Percentiles rank a stretch among this genome's conserved stretches.
phyloP scores from a whole-genome alignment of 495 filamentous ascomycete genomes.

The Aspergillus avenaceus region DNA sequence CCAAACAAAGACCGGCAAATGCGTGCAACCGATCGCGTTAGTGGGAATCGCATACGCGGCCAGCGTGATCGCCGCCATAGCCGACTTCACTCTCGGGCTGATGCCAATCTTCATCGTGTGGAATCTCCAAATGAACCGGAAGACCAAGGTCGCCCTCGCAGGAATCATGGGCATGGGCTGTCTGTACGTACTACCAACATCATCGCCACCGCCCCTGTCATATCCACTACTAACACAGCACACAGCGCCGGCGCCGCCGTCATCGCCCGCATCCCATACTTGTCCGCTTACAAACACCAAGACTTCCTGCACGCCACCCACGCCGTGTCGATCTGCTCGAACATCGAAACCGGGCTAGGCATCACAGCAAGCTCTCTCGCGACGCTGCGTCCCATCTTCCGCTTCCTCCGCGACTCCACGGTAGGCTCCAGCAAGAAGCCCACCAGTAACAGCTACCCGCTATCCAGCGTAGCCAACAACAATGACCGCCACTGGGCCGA shows the following conservation, averaged over 20 bases:
- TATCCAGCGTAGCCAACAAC: neutral
- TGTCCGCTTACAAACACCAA: neutral
- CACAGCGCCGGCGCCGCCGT: neutral
- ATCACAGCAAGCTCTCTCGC: neutral
- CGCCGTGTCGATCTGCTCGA: neutral
- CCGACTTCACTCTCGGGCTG: neutral
- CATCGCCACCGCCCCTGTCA: too few species aligned
- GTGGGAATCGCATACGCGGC: neutral
- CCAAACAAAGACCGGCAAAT: neutral
- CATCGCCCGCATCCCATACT: neutral
- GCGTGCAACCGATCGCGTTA: neutral
- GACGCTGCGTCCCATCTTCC: neutral
- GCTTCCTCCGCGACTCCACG: neutral
- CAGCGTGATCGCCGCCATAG: neutral
- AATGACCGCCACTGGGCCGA: neutral
- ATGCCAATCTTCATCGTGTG: neutral
- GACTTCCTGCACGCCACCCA: neutral
- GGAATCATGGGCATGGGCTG: neutral
- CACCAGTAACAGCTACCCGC: neutral
- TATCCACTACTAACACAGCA: too few species aligned
- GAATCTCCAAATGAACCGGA: neutral
- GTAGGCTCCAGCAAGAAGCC: neutral
- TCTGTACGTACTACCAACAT: neutral
- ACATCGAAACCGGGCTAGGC: neutral
- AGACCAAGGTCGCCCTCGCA: neutral